Evolutionary conservation across 257 asterid species (phyloP), one percentile per base, ranked within the genome.

Genomic region (Solanum peruvianum): DNA sequence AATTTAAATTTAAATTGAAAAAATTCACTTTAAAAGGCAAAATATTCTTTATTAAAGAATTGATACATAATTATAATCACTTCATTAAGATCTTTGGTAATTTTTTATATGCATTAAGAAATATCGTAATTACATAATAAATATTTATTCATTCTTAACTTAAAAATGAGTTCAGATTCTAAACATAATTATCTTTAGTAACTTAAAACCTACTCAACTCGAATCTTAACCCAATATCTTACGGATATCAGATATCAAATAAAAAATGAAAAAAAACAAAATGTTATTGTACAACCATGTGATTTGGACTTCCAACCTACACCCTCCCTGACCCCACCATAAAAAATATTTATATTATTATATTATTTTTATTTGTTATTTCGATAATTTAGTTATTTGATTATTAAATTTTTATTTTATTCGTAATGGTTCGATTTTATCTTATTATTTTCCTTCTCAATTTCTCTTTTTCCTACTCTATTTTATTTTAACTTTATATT

Each of bases 21-120:
- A 11, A 1, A 1, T 1, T 10, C 0, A n/a, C 11, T n/a, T 62
- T 11, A 11, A 2, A n/a, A 62, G 2, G 2, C 5, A 11, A 5
- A 62, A 23, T 1, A 11, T 11, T 62, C 0, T n/a, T 62, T 62
- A 62, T n/a, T n/a, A 62, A n/a, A 62, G 4, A 4, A n/a, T n/a
- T 11, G 14, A 64, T n/a, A 11, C 7, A 11, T n/a, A n/a, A 0
- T 64, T 64, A n/a, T n/a, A 25, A n/a, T 7, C 9, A 64, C 33
- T 1, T 5, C 9, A 62, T 4, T 1, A 64, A 1, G 2, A 60
- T 4, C 31, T 1, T 4, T 10, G 31, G 3, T n/a, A 4, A 11
- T 64, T 2, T 64, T 64, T 11, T 5, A 12, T 64, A 3, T 64
- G 70, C 16, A 11, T 11, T 25, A n/a, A 11, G 33, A n/a, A n/a